Base-by-base conservation (phyloP, 441 rosid genomes). In the Gossypium schwendimanii region DNA sequence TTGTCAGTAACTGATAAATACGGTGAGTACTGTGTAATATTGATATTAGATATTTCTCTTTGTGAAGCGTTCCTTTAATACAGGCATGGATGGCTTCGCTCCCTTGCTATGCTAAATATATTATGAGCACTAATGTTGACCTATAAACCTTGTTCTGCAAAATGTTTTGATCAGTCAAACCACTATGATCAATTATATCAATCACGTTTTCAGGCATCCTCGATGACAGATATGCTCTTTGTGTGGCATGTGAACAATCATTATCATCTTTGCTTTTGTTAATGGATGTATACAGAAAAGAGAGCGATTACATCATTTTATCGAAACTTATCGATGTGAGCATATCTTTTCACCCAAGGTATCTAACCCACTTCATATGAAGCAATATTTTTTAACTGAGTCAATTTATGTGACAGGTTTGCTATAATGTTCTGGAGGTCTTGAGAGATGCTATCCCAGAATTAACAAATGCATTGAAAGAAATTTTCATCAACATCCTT, bases 211-310 rank as follows among this genome's bases (percentile, higher is more conserved):
- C 87, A 94, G 99, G 99, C 63, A 80, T 94, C 80, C 80, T 94
- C 87, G 97, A 94, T 71, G 98, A 94, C 78, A 78, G 88, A 1
- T 92, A 85, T 79, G 97, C 97, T 69, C 98, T 95, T 71, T 89
- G 86, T 69, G 89, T 89, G 96, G 99, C 98, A 78, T 84, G 94
- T 77, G 89, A 88, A 75, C 94, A 81, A 75, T 81, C 97, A 61
- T 74, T 92, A 74, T 83, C 92, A 47, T 89, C 97, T 49, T 85
- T 92, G 89, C 93, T 95, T 68, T 85, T 87, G 72, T 74, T 94
- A 81, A 88, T 86, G 86, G 80, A 81, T 69, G 87, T 91, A 75
- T 88, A 89, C 81, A 82, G 88, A 78, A 84, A 87, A 79, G 98
- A 94, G 76, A 82, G 78, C 7, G 93, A 92, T 52, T 52, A 44